Conservation (phyloP, 768 basidiomycete species). For the Lactarius hatsudake region DNA sequence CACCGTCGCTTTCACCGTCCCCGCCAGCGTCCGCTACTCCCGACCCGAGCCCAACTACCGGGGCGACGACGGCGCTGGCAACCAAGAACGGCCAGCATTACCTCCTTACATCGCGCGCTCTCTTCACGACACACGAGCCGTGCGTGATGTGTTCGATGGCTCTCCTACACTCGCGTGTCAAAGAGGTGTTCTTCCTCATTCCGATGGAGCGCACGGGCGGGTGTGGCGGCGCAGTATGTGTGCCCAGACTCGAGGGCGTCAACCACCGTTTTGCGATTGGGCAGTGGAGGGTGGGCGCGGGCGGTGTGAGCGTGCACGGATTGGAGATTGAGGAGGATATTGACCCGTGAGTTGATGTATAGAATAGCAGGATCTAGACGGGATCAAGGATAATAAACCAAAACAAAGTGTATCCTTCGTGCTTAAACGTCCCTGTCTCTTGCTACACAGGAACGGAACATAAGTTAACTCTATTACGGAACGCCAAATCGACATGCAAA, state of each 20-base stretch:
- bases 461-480: constrained; percentile 18
- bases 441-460: not conserved
- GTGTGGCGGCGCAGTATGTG: constrained; percentile 70
- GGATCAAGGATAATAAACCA: not conserved
- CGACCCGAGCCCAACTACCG: constrained; percentile 17
- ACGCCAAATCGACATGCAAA: constrained; percentile 9
- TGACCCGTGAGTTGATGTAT: constrained; percentile 32
- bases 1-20: constrained; percentile 21
- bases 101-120: constrained; percentile 75
- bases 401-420: constrained; percentile 11
- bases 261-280: constrained; percentile 85
- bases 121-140: constrained; percentile 95
- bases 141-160: constrained; percentile 99
- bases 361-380: constrained; percentile 15
- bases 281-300: constrained; percentile 50
- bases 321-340: constrained; percentile 30
- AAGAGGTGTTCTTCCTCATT: constrained; percentile 72
- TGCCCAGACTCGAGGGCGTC: constrained; percentile 79
- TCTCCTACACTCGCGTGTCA: constrained; percentile 89
- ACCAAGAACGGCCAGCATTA: constrained; percentile 71
- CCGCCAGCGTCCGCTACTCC: constrained; percentile 15
- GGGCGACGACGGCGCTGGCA: constrained; percentile 13
- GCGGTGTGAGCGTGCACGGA: constrained; percentile 17
- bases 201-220: constrained; percentile 82
- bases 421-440: constrained; percentile 11